A percentile compares a stretch with the other conserved stretches of the same genome.
Conservation (phyloP, 2,329 filamentous ascomycete genomes). For the Harringtonia aguacate region DNA sequence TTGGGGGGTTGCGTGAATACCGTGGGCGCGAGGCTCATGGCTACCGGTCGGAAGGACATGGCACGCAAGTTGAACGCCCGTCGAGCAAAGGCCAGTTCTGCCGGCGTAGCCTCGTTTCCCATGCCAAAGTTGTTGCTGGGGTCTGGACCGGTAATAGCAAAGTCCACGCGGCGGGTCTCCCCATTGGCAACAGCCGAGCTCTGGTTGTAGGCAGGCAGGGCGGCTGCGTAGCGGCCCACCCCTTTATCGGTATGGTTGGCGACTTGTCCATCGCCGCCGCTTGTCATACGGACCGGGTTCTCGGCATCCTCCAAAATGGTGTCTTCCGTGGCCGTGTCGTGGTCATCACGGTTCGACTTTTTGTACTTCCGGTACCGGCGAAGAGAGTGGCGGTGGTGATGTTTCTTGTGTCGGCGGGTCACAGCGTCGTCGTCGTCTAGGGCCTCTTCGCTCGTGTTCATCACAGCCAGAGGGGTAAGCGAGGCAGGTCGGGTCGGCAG, state of each 20-base stretch:
- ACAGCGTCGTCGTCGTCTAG: slow-evolving; percentile 37
- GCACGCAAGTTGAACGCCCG: slow-evolving; percentile 47
- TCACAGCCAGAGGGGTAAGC: slow-evolving; percentile 24
- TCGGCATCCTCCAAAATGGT: slow-evolving; percentile 20
- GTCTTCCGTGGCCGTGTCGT: slow-evolving; percentile 15
- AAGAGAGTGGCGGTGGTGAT: slow-evolving; percentile 24
- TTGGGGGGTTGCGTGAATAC: slow-evolving; percentile 49
- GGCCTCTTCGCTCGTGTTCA: slow-evolving; percentile 30
- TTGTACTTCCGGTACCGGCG: slow-evolving; percentile 23
- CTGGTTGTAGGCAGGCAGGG: background rate
- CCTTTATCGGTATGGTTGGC: too few species aligned
- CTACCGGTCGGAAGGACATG: slow-evolving; percentile 51
- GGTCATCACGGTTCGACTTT: slow-evolving; percentile 25
- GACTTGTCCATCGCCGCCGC: too few species aligned
- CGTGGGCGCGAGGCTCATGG: slow-evolving; percentile 58
- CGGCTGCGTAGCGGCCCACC: too few species aligned
- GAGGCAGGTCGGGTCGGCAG: slow-evolving; percentile 23
- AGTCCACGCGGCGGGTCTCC: slow-evolving; percentile 30
- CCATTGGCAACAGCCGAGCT: background rate
- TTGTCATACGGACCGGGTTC: background rate
- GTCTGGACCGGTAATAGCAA: slow-evolving; percentile 22
- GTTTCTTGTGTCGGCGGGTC: slow-evolving; percentile 17
- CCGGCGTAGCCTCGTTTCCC: slow-evolving; percentile 12
- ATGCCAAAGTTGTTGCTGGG: background rate
- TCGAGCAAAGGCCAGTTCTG: slow-evolving; percentile 20